Base-by-base conservation (phyloP, 495 filamentous ascomycete genomes). In the Xylaria castorea region DNA sequence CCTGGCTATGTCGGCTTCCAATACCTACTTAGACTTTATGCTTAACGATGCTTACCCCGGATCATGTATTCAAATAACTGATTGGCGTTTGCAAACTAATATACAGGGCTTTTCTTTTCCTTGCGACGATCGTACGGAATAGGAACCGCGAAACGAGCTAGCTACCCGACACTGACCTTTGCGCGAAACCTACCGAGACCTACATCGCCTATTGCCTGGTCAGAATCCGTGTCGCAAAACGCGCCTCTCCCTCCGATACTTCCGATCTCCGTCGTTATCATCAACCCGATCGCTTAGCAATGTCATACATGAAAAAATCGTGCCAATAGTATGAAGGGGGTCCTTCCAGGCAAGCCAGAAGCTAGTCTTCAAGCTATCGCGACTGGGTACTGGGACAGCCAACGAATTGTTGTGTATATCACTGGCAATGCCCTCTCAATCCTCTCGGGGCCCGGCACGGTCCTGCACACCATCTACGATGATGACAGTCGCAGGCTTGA, bases 381-480 rank as follows among this genome's bases (percentile, higher is more conserved):
- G 77, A 93, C 92, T 58, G 93, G 91, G 79, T 89, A 87, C 81
- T 98, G 95, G 95, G 87, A 93, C 77, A 88, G 88, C 73, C 86
- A 89, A 75, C 92, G 93, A 69, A 85, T 97, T 73, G 91, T 96
- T 80, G 95, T 97, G 72, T 99, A 98, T 81, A 92, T 98, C 71
- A 94, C 92, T 71, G 95, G 96, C 73, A 92, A 91, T 81, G 92
- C 93, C 71, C 87, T 98, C 71, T 88, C 94, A 61, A 91, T 98
- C 77, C 91, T 98, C 77, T 86, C 87, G 81, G 89, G 89, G 66
- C 89, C 93, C 72, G 85, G 92, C 77, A 85, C 88, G 68, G 87
- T 97, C 75, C 84, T 97, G 42, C 95, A 98, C 82, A 98, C 95
- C 0, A 93, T 94, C 71, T 97, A 97, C 83, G 89, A 94, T 78